Conservation (phyloP, 202 grass and related monocot species). For the Eragrostis tef region DNA sequence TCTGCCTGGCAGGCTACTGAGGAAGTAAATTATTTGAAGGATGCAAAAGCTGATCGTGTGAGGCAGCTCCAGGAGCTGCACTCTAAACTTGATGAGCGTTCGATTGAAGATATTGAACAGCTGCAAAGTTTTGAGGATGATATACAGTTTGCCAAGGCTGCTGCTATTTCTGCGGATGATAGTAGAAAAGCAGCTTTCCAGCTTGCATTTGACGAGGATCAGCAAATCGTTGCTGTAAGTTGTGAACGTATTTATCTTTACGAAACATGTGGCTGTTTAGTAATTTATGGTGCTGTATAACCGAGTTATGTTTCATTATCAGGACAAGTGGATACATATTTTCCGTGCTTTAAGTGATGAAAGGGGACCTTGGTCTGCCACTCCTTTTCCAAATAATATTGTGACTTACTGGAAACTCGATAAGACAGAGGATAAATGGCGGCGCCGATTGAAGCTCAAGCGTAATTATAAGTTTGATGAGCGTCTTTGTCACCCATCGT, state of each 20-base stretch:
- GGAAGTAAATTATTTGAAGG: slow-evolving; percentile 76
- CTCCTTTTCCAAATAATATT: slow-evolving; percentile 84
- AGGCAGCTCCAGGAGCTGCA: slow-evolving; percentile 83
- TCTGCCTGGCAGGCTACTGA: slow-evolving; percentile 68
- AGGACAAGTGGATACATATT: slow-evolving; percentile 98
- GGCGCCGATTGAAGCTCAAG: slow-evolving; percentile 86
- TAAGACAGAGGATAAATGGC: slow-evolving; percentile 95
- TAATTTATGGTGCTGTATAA: slow-evolving; percentile 39
- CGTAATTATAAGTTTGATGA: slow-evolving; percentile 96
- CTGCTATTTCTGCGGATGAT: slow-evolving; percentile 80
- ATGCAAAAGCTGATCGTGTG: slow-evolving; percentile 70
- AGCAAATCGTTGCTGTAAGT: slow-evolving; percentile 94
- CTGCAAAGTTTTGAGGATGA: slow-evolving; percentile 83
- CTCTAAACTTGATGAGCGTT: slow-evolving; percentile 75
- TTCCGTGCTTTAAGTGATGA: slow-evolving; percentile 88
- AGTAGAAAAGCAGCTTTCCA: slow-evolving; percentile 79
- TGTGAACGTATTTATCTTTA: slow-evolving; percentile 42
- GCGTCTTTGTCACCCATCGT: slow-evolving; percentile 71
- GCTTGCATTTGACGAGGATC: slow-evolving; percentile 89
- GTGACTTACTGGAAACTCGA: slow-evolving; percentile 87
- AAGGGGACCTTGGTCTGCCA: slow-evolving; percentile 89
- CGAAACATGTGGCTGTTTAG: slow-evolving; percentile 20
- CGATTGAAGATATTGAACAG: slow-evolving; percentile 65
- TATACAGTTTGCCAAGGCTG: slow-evolving; percentile 72
- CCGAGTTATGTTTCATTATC: slow-evolving; percentile 45